These are phyloP conservation scores for Ceratocystis papillata DNA, from an alignment of 2,329 filamentous ascomycete species.

Conservation along the genomic window DNA sequence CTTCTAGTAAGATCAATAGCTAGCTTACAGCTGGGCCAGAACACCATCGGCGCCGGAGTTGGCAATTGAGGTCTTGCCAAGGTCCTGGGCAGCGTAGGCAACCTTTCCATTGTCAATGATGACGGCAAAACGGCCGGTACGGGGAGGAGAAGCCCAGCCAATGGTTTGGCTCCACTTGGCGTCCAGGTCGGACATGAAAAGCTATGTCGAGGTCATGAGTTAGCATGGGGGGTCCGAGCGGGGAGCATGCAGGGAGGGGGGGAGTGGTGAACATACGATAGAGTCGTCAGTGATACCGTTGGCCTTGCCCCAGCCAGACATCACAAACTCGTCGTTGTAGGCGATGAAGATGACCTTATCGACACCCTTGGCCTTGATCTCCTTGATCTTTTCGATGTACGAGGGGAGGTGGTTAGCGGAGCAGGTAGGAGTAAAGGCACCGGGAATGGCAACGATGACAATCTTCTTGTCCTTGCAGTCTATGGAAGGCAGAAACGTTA, in stretches of 20 bases:
- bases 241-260: slow-evolving; percentile 22
- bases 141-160: slow-evolving; percentile 64
- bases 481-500: slow-evolving; percentile 26
- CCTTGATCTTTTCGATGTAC: slow-evolving; percentile 60
- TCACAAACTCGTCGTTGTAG: slow-evolving; percentile 76
- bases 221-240: slow-evolving; percentile 1
- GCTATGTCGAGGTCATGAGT: slow-evolving; percentile 32
- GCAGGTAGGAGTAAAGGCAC: slow-evolving; percentile 81
- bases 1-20: neutral
- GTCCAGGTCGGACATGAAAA: slow-evolving; percentile 63
- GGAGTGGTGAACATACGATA: slow-evolving; percentile 37
- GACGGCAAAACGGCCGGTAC: slow-evolving; percentile 70
- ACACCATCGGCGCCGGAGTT: slow-evolving; percentile 45
- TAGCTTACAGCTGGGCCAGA: slow-evolving; percentile 41
- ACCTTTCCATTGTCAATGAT: slow-evolving; percentile 76
- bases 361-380: slow-evolving; percentile 69
- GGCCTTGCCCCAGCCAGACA: slow-evolving; percentile 84
- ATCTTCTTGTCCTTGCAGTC: slow-evolving; percentile 48
- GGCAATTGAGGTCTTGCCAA: slow-evolving; percentile 37
- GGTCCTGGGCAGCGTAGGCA: slow-evolving; percentile 66
- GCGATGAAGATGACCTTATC: slow-evolving; percentile 73
- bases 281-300: slow-evolving; percentile 63
- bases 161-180: slow-evolving; percentile 66
- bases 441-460: slow-evolving; percentile 47
- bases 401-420: slow-evolving; percentile 69